Conservation (phyloP, 2,329 filamentous ascomycete genomes). For the Orbilia quercus region DNA sequence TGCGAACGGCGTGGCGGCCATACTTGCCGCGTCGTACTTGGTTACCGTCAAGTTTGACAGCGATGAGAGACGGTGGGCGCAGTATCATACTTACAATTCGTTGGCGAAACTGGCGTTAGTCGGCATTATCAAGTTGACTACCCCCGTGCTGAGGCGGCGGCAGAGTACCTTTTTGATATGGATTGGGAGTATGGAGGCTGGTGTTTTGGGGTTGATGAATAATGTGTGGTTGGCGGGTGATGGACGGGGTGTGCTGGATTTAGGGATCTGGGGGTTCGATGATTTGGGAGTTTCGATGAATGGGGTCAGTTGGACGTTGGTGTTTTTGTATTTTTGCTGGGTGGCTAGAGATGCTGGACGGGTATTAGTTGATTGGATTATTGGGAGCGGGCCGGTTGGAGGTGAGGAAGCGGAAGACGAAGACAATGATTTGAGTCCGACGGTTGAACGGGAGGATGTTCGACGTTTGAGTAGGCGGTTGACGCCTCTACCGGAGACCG, state of each 20-base stretch:
- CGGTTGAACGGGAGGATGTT: neutral
- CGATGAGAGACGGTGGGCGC: neutral
- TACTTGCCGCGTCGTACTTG: slow-evolving; percentile 3
- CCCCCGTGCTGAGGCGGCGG: neutral
- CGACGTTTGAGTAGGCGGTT: too few relatives aligned
- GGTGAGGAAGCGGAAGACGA: slow-evolving; percentile 12
- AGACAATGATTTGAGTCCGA: neutral
- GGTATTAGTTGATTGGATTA: slow-evolving; percentile 63
- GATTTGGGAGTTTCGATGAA: slow-evolving; percentile 62
- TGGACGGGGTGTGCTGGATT: slow-evolving; percentile 67
- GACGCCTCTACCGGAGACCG: too few relatives aligned
- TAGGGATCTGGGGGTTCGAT: slow-evolving; percentile 60
- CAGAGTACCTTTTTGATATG: slow-evolving; percentile 36
- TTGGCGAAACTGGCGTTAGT: slow-evolving; percentile 19
- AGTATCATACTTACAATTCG: slow-evolving; percentile 22
- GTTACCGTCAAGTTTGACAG: neutral
- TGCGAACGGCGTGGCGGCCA: neutral
- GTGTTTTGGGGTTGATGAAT: slow-evolving; percentile 71
- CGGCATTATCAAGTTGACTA: slow-evolving; percentile 10
- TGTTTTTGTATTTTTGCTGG: slow-evolving; percentile 65
- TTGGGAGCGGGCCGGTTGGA: slow-evolving; percentile 52
- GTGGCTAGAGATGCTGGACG: slow-evolving; percentile 63
- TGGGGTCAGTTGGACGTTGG: slow-evolving; percentile 63
- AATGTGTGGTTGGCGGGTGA: slow-evolving; percentile 73
- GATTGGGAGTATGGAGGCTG: slow-evolving; percentile 59